phyloP scores from a whole-genome alignment of 768 basidiomycete genomes.

The Tylopilus vinaceipallidus region DNA sequence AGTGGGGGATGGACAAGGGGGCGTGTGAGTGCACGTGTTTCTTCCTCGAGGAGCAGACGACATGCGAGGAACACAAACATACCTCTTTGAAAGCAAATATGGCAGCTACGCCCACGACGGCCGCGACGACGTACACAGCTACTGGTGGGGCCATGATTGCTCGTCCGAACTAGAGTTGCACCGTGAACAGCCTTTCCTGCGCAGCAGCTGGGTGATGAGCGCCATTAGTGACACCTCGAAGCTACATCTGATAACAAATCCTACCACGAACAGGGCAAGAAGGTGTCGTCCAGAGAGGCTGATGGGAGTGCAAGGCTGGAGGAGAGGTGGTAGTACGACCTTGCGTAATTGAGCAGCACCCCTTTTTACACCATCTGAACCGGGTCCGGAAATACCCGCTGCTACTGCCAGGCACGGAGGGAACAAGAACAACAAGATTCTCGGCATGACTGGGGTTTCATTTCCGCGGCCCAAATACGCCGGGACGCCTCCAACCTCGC shows the following conservation, averaged over 20 bases:
- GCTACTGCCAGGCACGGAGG: no score
- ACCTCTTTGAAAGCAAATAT: slow-evolving; percentile 61
- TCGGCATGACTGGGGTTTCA: no score
- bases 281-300: not conserved
- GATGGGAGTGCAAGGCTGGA: no score
- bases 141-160: slow-evolving; percentile 28
- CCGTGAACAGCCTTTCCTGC: slow-evolving; percentile 8
- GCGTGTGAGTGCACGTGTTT: slow-evolving; percentile 23
- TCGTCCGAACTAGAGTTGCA: slow-evolving; percentile 3
- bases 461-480: no score
- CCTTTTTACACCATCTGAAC: slow-evolving; percentile 6
- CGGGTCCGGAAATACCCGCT: slow-evolving; percentile 9
- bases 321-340: not conserved
- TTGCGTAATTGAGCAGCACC: slow-evolving; percentile 15
- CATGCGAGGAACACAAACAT: slow-evolving; percentile 8
- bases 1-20: slow-evolving; percentile 1
- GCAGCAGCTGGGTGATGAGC: slow-evolving; percentile 9
- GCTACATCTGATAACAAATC: not conserved
- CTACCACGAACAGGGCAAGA: slow-evolving; percentile 5
- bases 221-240: not conserved
- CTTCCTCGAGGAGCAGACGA: not conserved
- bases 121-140: slow-evolving; percentile 49
- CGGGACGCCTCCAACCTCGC: no score
- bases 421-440: no score
- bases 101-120: slow-evolving; percentile 50